phyloP scores from a whole-genome alignment of 1,139 yeast species.

The Pichia sp. region DNA sequence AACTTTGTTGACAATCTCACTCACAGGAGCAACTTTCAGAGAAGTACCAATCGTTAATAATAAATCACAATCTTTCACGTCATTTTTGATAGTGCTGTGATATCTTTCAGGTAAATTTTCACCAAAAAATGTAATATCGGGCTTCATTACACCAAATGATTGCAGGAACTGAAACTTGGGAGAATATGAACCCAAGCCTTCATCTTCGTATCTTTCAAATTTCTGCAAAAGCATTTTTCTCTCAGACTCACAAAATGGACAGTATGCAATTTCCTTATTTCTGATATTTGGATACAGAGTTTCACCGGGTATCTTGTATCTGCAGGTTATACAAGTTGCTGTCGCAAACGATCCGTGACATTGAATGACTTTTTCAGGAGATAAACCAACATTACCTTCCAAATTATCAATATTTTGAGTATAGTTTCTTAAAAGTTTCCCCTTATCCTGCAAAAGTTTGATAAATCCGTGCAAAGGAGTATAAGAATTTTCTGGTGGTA shows the following conservation, averaged over 20 bases:
- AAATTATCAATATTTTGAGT: slow-evolving; percentile 94
- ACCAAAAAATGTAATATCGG: slow-evolving; percentile 93
- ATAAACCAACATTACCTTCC: slow-evolving; percentile 77
- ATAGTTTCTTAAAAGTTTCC: slow-evolving; percentile 76
- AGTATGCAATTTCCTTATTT: slow-evolving; percentile 55
- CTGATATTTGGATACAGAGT: slow-evolving; percentile 57
- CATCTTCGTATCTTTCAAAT: slow-evolving; percentile 26
- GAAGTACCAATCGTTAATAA: slow-evolving; percentile 90
- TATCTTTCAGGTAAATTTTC: slow-evolving; percentile 75
- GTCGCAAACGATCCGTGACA: slow-evolving; percentile 96
- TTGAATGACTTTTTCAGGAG: slow-evolving; percentile 66
- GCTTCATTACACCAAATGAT: slow-evolving; percentile 85
- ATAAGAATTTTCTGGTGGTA: slow-evolving; percentile 68
- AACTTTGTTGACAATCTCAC: slow-evolving; percentile 74
- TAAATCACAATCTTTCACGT: slow-evolving; percentile 65
- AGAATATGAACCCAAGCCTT: slow-evolving; percentile 24
- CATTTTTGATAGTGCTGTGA: slow-evolving; percentile 54
- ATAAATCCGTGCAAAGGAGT: slow-evolving; percentile 88
- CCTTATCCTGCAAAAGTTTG: slow-evolving; percentile 63
- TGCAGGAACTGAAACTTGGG: slow-evolving; percentile 27
- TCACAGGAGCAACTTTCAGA: slow-evolving; percentile 92
- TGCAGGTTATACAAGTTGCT: slow-evolving; percentile 83
- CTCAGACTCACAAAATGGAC: slow-evolving; percentile 56
- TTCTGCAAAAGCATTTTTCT: slow-evolving; percentile 30
- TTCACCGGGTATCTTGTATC: slow-evolving; percentile 60